Percentiles rank a stretch among this genome's conserved stretches.
These are phyloP conservation scores for Fusarium newnesense DNA, from an alignment of 2,329 filamentous ascomycete genomes.

Conservation along the genomic window DNA sequence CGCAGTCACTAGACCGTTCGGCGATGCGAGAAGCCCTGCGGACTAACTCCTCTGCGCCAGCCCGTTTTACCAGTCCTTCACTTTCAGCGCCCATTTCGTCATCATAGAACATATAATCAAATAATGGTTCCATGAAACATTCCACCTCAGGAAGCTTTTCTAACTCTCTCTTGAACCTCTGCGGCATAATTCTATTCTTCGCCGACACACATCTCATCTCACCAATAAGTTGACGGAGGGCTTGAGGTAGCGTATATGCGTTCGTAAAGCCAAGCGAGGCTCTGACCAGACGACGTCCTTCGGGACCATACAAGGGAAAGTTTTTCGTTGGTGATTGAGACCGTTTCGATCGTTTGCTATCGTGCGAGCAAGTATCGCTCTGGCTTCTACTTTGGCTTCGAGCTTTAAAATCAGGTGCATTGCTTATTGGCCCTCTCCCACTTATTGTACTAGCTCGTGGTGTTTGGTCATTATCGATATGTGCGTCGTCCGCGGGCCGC, in stretches of 20 bases:
- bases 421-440: too few species aligned
- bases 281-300: neutral
- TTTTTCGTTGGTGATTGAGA: neutral
- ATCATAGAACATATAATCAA: neutral
- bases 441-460: too few species aligned
- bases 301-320: neutral
- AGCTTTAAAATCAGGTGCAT: too few species aligned
- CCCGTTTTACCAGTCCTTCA: neutral
- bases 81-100: neutral
- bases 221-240: neutral
- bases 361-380: too few species aligned
- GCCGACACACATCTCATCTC: neutral
- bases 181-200: neutral
- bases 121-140: neutral
- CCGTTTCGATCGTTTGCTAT: neutral
- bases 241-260: too few species aligned
- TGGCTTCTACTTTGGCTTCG: too few species aligned
- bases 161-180: neutral
- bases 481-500: too few species aligned
- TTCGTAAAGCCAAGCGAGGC: too few species aligned
- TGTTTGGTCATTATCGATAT: too few species aligned
- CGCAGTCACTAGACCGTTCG: neutral
- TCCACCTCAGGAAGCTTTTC: neutral
- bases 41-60: neutral
- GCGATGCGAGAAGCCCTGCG: neutral